Evolutionary conservation across 345 rosid genomes (phyloP), one percentile per base, ranked within the genome.

Genomic region (Populus euphratica): DNA sequence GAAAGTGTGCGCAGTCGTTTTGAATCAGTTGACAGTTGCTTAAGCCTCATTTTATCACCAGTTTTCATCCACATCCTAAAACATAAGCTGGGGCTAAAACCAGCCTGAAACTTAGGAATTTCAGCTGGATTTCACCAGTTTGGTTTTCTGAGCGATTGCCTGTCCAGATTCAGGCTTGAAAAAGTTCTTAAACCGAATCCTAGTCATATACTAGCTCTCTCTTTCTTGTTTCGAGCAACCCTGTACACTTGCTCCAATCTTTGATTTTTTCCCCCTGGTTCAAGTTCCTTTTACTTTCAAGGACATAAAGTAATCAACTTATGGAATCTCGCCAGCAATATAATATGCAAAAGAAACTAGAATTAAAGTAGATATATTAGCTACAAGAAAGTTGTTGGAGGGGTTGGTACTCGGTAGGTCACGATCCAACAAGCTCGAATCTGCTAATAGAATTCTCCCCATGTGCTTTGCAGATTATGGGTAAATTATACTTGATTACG

Each of bases 341-440:
- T 72, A 29, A 47, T 65, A 56, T n/a, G 35, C 64, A 72, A 27
- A 31, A 33, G 11, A 52, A 20, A 65, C 25, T 54, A 52, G 12
- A 61, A 38, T 23, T 36, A 73, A 41, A 56, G 16, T 73, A 6
- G 16, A 11, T 27, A 1, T 1, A 66, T 29, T 9, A 10, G 70
- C 52, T 47, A 65, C 44, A 10, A 41, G 71, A 33, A 75, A 65
- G 71, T 66, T 49, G 71, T 21, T 47, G 64, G 14, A 13, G 38
- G 31, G 71, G 20, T 65, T 75, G 71, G 77, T 65, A 31, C 29
- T 41, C 49, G 63, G 63, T 33, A 65, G 68, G 27, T 44, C 77
- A 44, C 50, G 4, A 39, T 35, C 25, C 66, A 47, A 25, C 33
- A 69, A 74, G 33, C 71, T 35, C 63, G 36, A 59, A 66, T 75